phyloP scores from a whole-genome alignment of 129 eudicot species.

The Flaveria brownii region DNA sequence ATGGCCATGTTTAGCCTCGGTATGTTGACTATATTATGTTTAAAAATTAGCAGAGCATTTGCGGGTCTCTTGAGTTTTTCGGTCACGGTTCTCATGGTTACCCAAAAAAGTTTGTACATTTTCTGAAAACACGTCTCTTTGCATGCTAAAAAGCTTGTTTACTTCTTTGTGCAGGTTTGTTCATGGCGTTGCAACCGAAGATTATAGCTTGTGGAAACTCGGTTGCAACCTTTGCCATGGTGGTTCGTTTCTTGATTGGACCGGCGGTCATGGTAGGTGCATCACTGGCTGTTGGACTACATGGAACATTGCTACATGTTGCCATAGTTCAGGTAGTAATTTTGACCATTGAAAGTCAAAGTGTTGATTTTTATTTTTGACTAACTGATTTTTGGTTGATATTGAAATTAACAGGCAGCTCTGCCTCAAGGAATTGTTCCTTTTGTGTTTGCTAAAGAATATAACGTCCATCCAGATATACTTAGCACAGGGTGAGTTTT shows the following conservation, averaged over 20 bases:
- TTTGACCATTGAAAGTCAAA: constrained; percentile 26
- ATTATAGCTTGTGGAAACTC: constrained; percentile 92
- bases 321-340: constrained; percentile 85
- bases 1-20: constrained; percentile 99
- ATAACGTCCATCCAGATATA: constrained; percentile 81
- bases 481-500: constrained; percentile 82
- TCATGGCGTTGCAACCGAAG: constrained; percentile 92
- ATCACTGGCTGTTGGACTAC: constrained; percentile 65
- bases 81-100: neutral
- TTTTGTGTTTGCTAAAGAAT: constrained; percentile 93
- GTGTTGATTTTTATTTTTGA: constrained; percentile 7
- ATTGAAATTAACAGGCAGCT: constrained; percentile 61
- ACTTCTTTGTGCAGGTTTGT: constrained; percentile 52
- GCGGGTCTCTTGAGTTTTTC: neutral
- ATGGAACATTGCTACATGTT: constrained; percentile 71
- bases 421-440: constrained; percentile 98
- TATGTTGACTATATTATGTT: constrained; percentile 23
- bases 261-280: constrained; percentile 96
- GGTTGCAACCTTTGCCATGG: constrained; percentile 74
- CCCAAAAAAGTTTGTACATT: neutral
- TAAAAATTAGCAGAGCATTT: neutral
- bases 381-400: constrained; percentile 5
- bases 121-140: neutral
- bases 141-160: neutral
- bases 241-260: constrained; percentile 64